Percentiles rank a stretch among this genome's conserved stretches.
Evolutionary conservation across 371 early-diverging fungal species (phyloP).

Genomic region (Scutellospora calospora): DNA sequence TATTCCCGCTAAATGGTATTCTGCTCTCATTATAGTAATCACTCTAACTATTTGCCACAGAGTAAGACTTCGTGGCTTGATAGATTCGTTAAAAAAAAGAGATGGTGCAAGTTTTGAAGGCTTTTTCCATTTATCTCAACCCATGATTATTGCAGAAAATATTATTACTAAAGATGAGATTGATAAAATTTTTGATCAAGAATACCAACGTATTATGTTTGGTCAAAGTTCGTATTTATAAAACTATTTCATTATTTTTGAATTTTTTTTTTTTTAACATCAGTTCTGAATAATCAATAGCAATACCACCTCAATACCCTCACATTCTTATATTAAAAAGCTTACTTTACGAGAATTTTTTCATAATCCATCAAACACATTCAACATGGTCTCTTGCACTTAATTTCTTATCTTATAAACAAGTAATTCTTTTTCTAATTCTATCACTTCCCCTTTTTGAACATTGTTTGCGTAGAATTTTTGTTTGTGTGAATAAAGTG

Average conservation of each 20-base stretch:
- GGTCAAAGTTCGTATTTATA: neutral
- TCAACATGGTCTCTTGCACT: conserved; percentile 19
- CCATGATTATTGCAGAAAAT: neutral
- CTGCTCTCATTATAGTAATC: neutral
- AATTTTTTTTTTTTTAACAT: neutral
- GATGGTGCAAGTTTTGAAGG: neutral
- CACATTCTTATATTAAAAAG: neutral
- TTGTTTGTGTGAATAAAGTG: conserved; percentile 26
- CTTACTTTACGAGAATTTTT: conserved; percentile 12
- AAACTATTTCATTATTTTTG: neutral
- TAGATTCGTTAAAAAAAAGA: conserved; percentile 4
- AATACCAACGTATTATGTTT: conserved; percentile 20
- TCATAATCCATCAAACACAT: conserved; percentile 7
- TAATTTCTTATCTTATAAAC: neutral
- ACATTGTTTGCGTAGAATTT: conserved; percentile 36
- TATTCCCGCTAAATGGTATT: conserved; percentile 29
- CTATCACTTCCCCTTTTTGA: conserved; percentile 28
- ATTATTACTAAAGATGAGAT: neutral
- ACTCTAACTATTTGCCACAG: conserved; percentile 17
- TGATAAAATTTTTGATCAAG: neutral
- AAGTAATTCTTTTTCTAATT: conserved; percentile 12
- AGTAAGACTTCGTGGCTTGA: neutral
- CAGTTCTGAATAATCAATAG: neutral
- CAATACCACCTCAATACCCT: conserved; percentile 2
- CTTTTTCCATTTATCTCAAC: neutral